These are phyloP conservation scores for Fusarium pseudoanthophilum DNA, from an alignment of 2,329 filamentous ascomycete genomes.

Conservation along the genomic window DNA sequence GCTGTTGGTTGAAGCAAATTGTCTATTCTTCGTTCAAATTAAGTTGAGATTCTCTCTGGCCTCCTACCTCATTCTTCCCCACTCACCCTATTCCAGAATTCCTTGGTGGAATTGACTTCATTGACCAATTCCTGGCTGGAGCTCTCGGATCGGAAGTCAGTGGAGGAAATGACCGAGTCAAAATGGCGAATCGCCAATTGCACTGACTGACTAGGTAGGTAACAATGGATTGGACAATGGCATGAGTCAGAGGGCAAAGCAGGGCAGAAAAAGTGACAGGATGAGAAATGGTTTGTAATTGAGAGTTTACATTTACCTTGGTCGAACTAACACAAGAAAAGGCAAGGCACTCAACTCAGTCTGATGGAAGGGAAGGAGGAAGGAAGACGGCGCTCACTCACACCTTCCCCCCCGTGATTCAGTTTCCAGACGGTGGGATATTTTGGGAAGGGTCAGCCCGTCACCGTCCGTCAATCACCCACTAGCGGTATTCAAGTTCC, in stretches of 20 bases:
- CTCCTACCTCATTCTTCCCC: slow-evolving; percentile 14
- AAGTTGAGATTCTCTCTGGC: slow-evolving; percentile 1
- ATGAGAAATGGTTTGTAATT: slow-evolving; percentile 26
- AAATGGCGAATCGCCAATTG: slow-evolving; percentile 10
- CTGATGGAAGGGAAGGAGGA: slow-evolving; percentile 3
- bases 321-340: slow-evolving; percentile 1
- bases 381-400: neutral
- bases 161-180: neutral
- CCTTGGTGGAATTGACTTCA: slow-evolving; percentile 29
- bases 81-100: slow-evolving; percentile 19
- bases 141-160: neutral
- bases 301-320: neutral
- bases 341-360: neutral
- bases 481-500: neutral
- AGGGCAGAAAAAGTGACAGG: neutral
- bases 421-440: slow-evolving; percentile 37
- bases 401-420: slow-evolving; percentile 18
- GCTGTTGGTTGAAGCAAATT: slow-evolving; percentile 1
- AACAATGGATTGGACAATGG: slow-evolving; percentile 5
- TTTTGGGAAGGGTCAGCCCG: slow-evolving; percentile 42
- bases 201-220: neutral
- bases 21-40: slow-evolving; percentile 1
- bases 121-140: slow-evolving; percentile 15
- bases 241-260: neutral
- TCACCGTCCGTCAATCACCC: slow-evolving; percentile 2